Conservation (phyloP, 1,284 basidiomycete genomes). For the Ustilago sp. region DNA sequence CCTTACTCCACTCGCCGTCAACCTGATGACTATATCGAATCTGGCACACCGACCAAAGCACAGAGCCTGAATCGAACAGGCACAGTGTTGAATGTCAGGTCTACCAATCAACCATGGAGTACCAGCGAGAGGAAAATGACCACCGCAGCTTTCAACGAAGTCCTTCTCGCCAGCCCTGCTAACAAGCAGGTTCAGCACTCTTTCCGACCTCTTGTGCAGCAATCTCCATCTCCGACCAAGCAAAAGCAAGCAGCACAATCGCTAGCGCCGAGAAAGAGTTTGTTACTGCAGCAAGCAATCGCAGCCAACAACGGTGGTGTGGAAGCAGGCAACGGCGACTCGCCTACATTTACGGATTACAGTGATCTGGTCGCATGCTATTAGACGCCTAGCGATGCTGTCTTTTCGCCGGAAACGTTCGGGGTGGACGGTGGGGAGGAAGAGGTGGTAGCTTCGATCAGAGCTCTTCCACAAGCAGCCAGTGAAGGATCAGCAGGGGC, state of each 20-base stretch:
- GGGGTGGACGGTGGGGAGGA: not conserved
- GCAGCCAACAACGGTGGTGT: not conserved
- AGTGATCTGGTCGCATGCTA: conserved; percentile 44
- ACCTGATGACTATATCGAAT: not conserved
- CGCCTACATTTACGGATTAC: conserved; percentile 35
- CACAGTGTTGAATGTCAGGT: conserved; percentile 32
- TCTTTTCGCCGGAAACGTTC: not conserved
- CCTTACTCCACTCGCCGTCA: conserved; percentile 17
- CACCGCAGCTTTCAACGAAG: conserved; percentile 27
- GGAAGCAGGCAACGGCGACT: not conserved
- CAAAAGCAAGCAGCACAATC: not conserved
- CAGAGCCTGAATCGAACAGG: conserved; percentile 5
- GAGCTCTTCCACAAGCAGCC: not conserved
- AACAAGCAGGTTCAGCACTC: conserved; percentile 20
- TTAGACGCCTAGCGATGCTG: conserved; percentile 28
- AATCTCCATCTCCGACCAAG: not conserved
- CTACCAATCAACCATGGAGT: conserved; percentile 34
- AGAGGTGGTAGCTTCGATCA: conserved; percentile 10
- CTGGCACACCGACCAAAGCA: conserved; percentile 11
- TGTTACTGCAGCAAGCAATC: conserved; percentile 31
- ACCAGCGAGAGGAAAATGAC: conserved; percentile 17
- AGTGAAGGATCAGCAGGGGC: conserved; percentile 3
- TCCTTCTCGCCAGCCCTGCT: conserved; percentile 26
- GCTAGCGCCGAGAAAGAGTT: conserved; percentile 15
- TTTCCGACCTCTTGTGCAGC: not conserved